A percentile compares a stretch with the other conserved stretches of the same genome.
Conservation (phyloP, 2,329 filamentous ascomycete genomes). For the Raffaelea deltoideospora region DNA sequence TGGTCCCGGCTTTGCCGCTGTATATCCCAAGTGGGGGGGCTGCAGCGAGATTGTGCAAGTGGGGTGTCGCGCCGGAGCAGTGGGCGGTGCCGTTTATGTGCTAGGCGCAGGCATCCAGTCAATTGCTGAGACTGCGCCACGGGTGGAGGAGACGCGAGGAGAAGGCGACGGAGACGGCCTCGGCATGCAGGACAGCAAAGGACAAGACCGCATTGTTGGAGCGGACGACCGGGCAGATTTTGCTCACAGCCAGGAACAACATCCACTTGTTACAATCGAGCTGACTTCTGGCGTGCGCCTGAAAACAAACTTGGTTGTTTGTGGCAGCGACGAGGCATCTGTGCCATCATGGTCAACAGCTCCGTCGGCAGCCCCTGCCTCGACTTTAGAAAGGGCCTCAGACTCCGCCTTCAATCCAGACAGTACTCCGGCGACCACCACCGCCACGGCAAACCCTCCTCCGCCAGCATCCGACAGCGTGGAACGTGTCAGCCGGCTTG, state of each 20-base stretch:
- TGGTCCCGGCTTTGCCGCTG: slow-evolving; percentile 74
- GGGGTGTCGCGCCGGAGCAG: slow-evolving; percentile 75
- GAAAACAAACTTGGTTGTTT: slow-evolving; percentile 38
- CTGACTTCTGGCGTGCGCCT: slow-evolving; percentile 44
- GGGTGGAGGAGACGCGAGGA: slow-evolving; percentile 3
- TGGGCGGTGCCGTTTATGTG: slow-evolving; percentile 84
- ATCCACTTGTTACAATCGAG: slow-evolving; percentile 23
- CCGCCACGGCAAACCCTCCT: background rate
- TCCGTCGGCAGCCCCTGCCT: background rate
- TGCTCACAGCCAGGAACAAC: slow-evolving; percentile 8
- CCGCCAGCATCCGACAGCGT: background rate
- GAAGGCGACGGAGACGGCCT: background rate
- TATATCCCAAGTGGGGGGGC: slow-evolving; percentile 88
- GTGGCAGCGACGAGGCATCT: slow-evolving; percentile 19
- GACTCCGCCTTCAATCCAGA: no score
- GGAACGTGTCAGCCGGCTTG: slow-evolving; percentile 38
- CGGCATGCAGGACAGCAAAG: no score
- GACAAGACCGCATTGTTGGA: no score
- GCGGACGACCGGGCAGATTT: no score
- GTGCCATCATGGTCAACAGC: background rate
- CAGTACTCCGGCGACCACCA: background rate
- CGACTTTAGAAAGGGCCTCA: no score
- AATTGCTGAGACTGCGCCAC: background rate
- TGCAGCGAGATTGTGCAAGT: slow-evolving; percentile 82
- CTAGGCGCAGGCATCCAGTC: slow-evolving; percentile 51